Percentiles rank a stretch among this genome's conserved stretches.
phyloP scores from a whole-genome alignment of 78 protist species.

The Planoprotostelium fungivorum region DNA sequence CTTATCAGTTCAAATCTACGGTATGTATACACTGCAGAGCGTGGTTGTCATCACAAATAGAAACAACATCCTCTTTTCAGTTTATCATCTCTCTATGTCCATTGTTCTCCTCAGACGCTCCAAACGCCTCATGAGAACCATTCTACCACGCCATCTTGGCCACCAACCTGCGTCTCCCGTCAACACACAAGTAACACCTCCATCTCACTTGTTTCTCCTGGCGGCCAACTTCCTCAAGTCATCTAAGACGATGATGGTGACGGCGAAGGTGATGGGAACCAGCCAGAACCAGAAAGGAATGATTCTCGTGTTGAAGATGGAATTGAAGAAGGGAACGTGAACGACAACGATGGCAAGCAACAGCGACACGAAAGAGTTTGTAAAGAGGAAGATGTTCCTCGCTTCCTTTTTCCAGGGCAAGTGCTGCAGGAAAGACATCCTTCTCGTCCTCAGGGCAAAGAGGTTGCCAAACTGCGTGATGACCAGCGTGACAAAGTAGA shows the following conservation, averaged over 20 bases:
- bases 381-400: conserved; percentile 10
- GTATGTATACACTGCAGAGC: no score
- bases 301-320: conserved; percentile 14
- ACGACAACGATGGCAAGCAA: conserved; percentile 21
- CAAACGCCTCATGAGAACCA: no score
- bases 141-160: no score
- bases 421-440: neutral
- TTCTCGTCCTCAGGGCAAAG: conserved; percentile 5
- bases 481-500: conserved; percentile 14
- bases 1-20: no score
- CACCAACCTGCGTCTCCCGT: no score
- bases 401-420: conserved; percentile 24
- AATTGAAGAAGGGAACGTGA: conserved; percentile 32
- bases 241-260: conserved; percentile 67
- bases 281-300: conserved; percentile 52
- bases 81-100: no score
- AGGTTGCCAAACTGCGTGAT: conserved; percentile 22
- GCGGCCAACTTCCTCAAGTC: conserved; percentile 65
- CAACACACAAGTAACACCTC: no score
- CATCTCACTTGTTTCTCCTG: neutral
- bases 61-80: no score
- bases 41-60: no score
- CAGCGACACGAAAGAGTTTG: neutral
- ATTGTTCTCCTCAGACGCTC: no score
- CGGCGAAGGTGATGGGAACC: conserved; percentile 75